phyloP scores from a whole-genome alignment of 371 early-diverging fungal genomes.

The Mortierella sp. region DNA sequence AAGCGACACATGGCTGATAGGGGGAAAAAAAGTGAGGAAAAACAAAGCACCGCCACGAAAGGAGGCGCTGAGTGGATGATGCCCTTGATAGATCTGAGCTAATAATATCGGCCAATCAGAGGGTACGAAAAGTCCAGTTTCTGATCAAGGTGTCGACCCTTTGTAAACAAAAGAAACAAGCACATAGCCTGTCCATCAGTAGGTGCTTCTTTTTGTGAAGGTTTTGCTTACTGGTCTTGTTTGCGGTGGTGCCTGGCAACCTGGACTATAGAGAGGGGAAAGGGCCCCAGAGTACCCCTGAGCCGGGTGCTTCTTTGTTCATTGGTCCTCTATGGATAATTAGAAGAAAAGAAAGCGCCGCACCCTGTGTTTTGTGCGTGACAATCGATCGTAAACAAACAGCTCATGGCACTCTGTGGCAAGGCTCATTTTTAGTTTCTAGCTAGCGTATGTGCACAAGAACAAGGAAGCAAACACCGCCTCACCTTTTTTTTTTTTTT shows the following conservation, averaged over 20 bases:
- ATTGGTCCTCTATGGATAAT: not conserved
- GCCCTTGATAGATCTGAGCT: not conserved
- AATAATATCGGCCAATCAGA: constrained; percentile 7
- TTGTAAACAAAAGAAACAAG: not conserved
- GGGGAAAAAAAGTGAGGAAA: not conserved
- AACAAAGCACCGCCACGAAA: not conserved
- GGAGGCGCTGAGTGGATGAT: constrained; percentile 1
- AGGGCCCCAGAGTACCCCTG: not conserved
- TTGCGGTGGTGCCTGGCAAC: not conserved
- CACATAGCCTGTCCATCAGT: not conserved
- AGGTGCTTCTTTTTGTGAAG: not conserved
- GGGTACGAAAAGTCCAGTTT: not conserved
- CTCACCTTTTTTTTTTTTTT: not conserved
- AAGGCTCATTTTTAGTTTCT: not conserved
- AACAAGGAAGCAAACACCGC: not conserved
- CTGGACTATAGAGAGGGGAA: not conserved
- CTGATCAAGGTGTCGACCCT: not conserved
- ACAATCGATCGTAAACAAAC: not conserved
- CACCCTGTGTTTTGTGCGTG: not conserved
- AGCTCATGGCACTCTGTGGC: not conserved
- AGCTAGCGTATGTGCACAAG: not conserved
- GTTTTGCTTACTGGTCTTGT: not conserved
- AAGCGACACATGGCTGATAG: not conserved
- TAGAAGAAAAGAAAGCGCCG: not conserved
- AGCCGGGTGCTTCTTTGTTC: not conserved